Evolutionary conservation across 257 asterid genomes (phyloP), one percentile per base, ranked within the genome.

Genomic region (Nicotiana obtusifolia): DNA sequence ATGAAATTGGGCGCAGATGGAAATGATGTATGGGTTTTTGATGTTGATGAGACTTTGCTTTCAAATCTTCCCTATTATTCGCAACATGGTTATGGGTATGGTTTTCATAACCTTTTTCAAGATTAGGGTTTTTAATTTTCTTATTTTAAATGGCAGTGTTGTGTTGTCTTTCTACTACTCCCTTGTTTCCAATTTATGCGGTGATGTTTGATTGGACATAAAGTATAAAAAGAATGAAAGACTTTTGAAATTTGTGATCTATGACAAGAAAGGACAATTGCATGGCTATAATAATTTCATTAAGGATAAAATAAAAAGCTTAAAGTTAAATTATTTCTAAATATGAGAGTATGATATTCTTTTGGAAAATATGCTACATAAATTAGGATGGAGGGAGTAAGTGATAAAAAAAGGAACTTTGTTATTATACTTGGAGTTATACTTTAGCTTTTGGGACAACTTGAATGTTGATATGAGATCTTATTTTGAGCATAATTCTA

Each of bases 21-120:
- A 7, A 90, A 86, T 49, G 86, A 87, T 82, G 89, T 86, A 30
- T 95, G 98, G 99, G 61, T 94, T 81, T 94, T 95, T 77, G 97
- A 95, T 81, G 85, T 93, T 13, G 98, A 95, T 87, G 99, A 94
- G 82, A 95, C 99, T 68, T 85, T 95, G 81, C 91, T 95, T 44
- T 93, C 97, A 0, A 94, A 94, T 85, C 90, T 95, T 80, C 99
- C 97, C 26, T 95, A 95, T 86, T 94, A 95, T 82, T 81, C 85
- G 37, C 84, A 89, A 3, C 97, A 92, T 85, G 92, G 92, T 64
- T 90, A 86, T 81, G 99, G 99, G 96, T 95, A 88, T 41, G 57
- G 4, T 33, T 82, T 44, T 37, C 33, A 26, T 9, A 76, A 44
- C 13, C 17, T 4, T 22, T 61, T 22, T 2, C 66, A 61, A 17